phyloP scores from a whole-genome alignment of 768 basidiomycete species.

The Mycena filopes region DNA sequence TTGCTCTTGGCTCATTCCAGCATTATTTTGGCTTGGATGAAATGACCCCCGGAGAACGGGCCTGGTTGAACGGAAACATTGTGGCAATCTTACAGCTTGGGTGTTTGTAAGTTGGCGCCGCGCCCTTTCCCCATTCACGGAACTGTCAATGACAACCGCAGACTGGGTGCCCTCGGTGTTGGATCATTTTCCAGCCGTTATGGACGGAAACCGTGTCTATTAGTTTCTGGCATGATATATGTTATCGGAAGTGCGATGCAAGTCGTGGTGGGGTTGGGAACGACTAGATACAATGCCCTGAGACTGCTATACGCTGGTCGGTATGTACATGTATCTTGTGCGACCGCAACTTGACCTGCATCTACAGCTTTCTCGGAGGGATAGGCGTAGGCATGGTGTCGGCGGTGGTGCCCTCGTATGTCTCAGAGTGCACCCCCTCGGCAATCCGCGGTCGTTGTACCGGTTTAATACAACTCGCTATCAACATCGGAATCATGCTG shows the following conservation, averaged over 20 bases:
- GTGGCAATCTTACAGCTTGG: conserved; percentile 63
- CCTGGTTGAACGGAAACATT: conserved; percentile 60
- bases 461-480: conserved; percentile 51
- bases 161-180: conserved; percentile 57
- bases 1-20: conserved; percentile 58
- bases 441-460: conserved; percentile 62
- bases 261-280: conserved; percentile 52
- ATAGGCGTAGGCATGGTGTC: conserved; percentile 68
- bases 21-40: conserved; percentile 58
- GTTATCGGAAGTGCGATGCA: conserved; percentile 61
- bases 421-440: conserved; percentile 61
- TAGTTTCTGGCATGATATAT: conserved; percentile 58
- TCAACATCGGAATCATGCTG: conserved; percentile 51
- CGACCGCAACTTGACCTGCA: conserved; percentile 39
- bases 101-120: conserved; percentile 52
- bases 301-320: conserved; percentile 23
- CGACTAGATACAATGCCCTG: conserved; percentile 7
- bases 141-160: conserved; percentile 25
- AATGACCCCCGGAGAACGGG: conserved; percentile 47
- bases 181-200: conserved; percentile 53
- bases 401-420: conserved; percentile 60
- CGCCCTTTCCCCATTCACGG: neutral
- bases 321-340: conserved; percentile 2
- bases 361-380: conserved; percentile 68
- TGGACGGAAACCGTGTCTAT: conserved; percentile 58